Conservation (phyloP, 2,329 filamentous ascomycete genomes). For the Tolypocladium ophioglossoides region DNA sequence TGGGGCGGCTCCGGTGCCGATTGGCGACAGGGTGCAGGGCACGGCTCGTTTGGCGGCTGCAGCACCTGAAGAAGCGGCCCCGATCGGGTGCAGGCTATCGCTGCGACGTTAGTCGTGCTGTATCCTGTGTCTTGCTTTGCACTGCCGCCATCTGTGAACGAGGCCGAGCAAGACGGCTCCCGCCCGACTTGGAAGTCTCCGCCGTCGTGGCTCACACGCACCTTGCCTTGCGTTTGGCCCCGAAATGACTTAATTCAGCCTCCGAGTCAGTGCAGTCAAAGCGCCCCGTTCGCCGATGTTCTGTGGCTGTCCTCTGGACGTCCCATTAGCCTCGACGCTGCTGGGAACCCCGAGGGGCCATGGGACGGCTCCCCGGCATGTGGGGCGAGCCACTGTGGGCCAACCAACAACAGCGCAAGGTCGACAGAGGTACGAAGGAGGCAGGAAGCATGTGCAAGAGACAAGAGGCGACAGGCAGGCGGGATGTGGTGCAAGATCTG, state of each 20-base stretch:
- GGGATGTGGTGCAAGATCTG: background rate
- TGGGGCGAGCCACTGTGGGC: background rate
- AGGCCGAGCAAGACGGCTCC: background rate
- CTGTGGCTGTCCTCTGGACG: background rate
- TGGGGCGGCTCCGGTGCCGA: background rate
- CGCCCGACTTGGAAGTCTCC: background rate
- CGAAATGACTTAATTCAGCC: background rate
- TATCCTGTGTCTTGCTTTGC: background rate
- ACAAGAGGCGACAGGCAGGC: background rate
- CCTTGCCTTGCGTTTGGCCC: too few species aligned
- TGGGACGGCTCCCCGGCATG: background rate
- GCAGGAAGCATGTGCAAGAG: background rate
- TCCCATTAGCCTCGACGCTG: background rate
- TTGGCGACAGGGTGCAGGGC: background rate
- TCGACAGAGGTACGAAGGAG: background rate
- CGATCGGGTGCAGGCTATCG: background rate
- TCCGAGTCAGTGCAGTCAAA: slow-evolving; percentile 1
- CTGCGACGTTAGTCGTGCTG: background rate
- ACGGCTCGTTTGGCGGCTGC: background rate
- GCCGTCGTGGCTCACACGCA: too few species aligned
- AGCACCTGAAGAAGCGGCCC: background rate
- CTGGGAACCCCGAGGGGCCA: background rate
- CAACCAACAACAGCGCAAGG: background rate
- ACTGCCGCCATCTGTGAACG: background rate
- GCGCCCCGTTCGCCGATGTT: background rate